A percentile compares a stretch with the other conserved stretches of the same genome.
Conservation (phyloP, 2,329 filamentous ascomycete genomes). For the Graphilbum sp. region DNA sequence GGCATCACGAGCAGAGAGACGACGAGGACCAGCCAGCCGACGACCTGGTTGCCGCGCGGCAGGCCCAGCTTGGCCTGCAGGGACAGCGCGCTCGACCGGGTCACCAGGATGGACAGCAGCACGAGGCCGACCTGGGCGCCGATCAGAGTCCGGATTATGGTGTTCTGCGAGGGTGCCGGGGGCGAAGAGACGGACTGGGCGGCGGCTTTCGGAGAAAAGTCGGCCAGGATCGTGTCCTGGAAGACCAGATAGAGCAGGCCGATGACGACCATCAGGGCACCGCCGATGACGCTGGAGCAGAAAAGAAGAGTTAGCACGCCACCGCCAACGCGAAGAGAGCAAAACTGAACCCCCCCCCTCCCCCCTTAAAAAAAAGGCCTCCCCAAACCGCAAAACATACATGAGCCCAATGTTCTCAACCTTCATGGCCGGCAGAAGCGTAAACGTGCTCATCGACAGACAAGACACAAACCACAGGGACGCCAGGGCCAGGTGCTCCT, state of each 20-base stretch:
- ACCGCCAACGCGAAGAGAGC: too few species aligned
- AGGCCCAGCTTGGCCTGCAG: slow-evolving; percentile 74
- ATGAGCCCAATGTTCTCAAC: slow-evolving; percentile 60
- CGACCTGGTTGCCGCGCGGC: slow-evolving; percentile 70
- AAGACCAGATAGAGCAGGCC: slow-evolving; percentile 68
- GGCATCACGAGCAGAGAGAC: slow-evolving; percentile 57
- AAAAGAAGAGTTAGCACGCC: slow-evolving; percentile 3
- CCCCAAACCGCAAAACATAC: slow-evolving; percentile 37
- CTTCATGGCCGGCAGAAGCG: slow-evolving; percentile 75
- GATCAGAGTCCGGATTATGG: slow-evolving; percentile 40
- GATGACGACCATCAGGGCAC: slow-evolving; percentile 57
- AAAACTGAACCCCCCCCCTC: too few species aligned
- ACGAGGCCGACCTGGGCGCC: slow-evolving; percentile 67
- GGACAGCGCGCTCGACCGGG: slow-evolving; percentile 68
- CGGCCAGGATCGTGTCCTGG: slow-evolving; percentile 44
- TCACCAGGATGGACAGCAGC: slow-evolving; percentile 68
- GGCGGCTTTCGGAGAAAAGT: slow-evolving; percentile 19
- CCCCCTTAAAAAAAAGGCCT: background rate
- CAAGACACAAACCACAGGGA: slow-evolving; percentile 64
- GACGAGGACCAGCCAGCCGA: slow-evolving; percentile 66
- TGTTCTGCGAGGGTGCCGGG: slow-evolving; percentile 16
- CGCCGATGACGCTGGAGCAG: slow-evolving; percentile 48
- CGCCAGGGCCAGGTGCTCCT: slow-evolving; percentile 44
- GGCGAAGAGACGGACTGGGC: slow-evolving; percentile 7
- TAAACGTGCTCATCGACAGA: slow-evolving; percentile 76